Base-by-base conservation (phyloP, 768 basidiomycete species). In the Phylloporus sp. region DNA sequence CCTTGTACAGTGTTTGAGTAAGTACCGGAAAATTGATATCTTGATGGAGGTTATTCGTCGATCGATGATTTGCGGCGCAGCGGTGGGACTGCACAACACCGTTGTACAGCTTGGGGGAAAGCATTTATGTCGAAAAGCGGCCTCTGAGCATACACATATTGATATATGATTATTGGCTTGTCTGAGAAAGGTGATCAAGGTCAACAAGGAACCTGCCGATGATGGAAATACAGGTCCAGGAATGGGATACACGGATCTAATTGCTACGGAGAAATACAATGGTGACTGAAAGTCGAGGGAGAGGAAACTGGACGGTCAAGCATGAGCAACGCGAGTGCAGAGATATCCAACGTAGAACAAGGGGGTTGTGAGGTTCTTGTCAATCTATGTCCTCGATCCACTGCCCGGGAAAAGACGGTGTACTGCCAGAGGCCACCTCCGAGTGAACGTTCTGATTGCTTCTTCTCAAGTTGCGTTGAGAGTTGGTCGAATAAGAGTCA, bases 331-430 rank as follows among this genome's bases (percentile, higher is more conserved):
- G 20, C 37, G 40, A 29, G 26, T 34, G 10, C n/a, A 17, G 28
- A 40, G 18, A 48, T 37, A 38, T 39, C 42, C 37, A 46, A 32
- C 35, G 38, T 17, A 17, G 37, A 35, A 28, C 33, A 33, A 13
- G 17, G 20, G 10, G 11, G n/a, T n/a, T 3, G 11, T 0, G 21
- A 23, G 20, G 23, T 20, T 13, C 29, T 28, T 26, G 28, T 68
- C 44, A 69, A 35, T 68, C 67, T 35, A 65, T 52, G 41, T 65
- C 61, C 32, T 69, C 66, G 10, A 58, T 56, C 67, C 67, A 69
- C 24, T 57, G 64, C 17, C 67, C 68, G 2, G 67, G 67, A 32
- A 68, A 60, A 28, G 49, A 48, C 14, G 64, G 61, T 26, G 59
- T 47, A 23, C 22, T 44, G n/a, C 46, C 42, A 14, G 50, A 33